Conservation (phyloP, 177 flowering plant species). For the Vitis hybrid region DNA sequence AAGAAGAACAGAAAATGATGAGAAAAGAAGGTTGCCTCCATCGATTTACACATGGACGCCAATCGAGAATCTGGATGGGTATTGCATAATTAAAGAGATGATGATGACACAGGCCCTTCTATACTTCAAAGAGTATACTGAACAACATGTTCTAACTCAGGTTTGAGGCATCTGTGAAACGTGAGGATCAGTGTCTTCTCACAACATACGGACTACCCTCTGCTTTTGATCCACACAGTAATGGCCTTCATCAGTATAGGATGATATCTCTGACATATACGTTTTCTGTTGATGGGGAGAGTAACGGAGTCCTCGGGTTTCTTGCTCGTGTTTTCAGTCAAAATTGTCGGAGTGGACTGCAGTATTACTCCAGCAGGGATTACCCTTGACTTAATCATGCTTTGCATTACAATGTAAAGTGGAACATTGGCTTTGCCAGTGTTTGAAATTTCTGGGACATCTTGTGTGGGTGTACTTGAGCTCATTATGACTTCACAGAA, state of each 20-base stretch:
- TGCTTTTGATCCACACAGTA: conserved; percentile 72
- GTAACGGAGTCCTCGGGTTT: conserved; percentile 69
- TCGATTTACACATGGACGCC: conserved; percentile 11
- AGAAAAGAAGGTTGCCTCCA: too few relatives aligned
- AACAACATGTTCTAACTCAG: conserved; percentile 82
- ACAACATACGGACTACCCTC: conserved; percentile 98
- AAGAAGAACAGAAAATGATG: too few relatives aligned
- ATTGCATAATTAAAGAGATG: conserved; percentile 66
- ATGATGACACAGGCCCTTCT: conserved; percentile 88
- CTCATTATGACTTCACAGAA: conserved; percentile 78
- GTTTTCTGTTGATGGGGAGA: conserved; percentile 71
- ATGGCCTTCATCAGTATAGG: conserved; percentile 80
- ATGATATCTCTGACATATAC: conserved; percentile 72
- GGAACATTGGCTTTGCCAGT: conserved; percentile 92
- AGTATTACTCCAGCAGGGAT: conserved; percentile 72
- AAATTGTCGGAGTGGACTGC: conserved; percentile 98
- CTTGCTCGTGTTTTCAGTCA: conserved; percentile 87
- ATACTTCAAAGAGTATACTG: conserved; percentile 71
- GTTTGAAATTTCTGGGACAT: conserved; percentile 80
- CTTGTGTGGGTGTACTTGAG: conserved; percentile 93
- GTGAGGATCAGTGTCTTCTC: conserved; percentile 60
- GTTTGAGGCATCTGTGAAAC: conserved; percentile 92
- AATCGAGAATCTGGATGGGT: conserved; percentile 47
- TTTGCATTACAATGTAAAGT: conserved; percentile 58
- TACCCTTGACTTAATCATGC: conserved; percentile 82